Evolutionary conservation across 306 rosid species (phyloP).

Genomic region (Dryas octopetala): DNA sequence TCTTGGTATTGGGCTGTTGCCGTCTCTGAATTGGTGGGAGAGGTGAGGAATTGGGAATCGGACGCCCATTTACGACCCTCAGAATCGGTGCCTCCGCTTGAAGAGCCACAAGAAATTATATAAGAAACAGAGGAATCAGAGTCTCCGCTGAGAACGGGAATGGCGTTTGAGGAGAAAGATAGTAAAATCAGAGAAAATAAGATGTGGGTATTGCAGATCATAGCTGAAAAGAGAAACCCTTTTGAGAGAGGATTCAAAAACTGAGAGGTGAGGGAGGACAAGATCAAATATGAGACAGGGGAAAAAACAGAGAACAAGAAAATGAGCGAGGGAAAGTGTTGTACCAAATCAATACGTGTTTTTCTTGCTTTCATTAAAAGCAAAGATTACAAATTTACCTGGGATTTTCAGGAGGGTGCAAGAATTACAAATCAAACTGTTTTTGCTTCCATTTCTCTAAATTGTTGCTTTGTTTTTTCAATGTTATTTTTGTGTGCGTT

Average conservation of each 20-base stretch:
- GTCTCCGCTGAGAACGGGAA: neutral
- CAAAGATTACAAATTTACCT: neutral
- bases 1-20: slow-evolving; percentile 37
- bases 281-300: neutral
- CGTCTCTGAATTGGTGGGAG: slow-evolving; percentile 14
- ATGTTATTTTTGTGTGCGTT: neutral
- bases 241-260: neutral
- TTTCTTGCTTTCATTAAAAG: neutral
- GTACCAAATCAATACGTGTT: too few relatives aligned
- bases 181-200: slow-evolving; percentile 21
- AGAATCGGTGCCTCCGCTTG: slow-evolving; percentile 31
- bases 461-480: neutral
- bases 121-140: slow-evolving; percentile 25
- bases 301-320: neutral
- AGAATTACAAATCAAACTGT: neutral
- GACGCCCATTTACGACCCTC: slow-evolving; percentile 42
- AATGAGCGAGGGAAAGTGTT: neutral
- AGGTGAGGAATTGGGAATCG: slow-evolving; percentile 29
- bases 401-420: neutral
- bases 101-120: slow-evolving; percentile 46
- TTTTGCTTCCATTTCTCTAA: neutral
- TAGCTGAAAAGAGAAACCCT: slow-evolving; percentile 13
- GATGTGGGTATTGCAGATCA: slow-evolving; percentile 27
- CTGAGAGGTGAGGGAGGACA: neutral
- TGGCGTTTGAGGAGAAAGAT: neutral